phyloP scores from a whole-genome alignment of 768 basidiomycete species.

The Podaxis rugospora region DNA sequence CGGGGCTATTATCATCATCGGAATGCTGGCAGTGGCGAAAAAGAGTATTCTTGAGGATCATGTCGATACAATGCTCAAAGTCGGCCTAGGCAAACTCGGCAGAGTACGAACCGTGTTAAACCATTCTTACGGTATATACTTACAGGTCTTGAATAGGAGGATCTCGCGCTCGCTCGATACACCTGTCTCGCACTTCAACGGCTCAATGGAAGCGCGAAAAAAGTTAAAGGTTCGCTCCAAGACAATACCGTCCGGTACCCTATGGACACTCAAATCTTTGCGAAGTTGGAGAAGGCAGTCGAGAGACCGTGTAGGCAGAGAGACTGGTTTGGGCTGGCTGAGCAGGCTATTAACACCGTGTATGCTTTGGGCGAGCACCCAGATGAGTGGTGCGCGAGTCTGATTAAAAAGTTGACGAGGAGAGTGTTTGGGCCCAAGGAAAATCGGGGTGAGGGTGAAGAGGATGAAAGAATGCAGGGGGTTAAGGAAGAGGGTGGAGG shows the following conservation, averaged over 20 bases:
- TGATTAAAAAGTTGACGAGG: constrained; percentile 79
- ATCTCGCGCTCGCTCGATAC: constrained; percentile 87
- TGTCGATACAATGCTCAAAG: constrained; percentile 78
- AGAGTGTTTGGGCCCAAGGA: constrained; percentile 55
- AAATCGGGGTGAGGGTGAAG: constrained; percentile 24
- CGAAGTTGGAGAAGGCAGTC: constrained; percentile 75
- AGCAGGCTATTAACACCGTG: constrained; percentile 95
- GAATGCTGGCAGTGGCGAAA: constrained; percentile 91
- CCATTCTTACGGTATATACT: neutral
- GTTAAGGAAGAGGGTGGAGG: constrained; percentile 35
- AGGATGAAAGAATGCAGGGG: constrained; percentile 53
- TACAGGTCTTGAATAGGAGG: constrained; percentile 44
- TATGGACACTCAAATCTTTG: constrained; percentile 86
- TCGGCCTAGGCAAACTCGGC: constrained; percentile 82
- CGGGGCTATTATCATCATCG: constrained; percentile 93
- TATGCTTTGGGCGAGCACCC: constrained; percentile 94
- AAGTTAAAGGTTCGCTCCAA: constrained; percentile 90
- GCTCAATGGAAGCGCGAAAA: constrained; percentile 92
- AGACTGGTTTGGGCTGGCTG: constrained; percentile 96
- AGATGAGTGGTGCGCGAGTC: constrained; percentile 70
- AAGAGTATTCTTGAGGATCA: constrained; percentile 70
- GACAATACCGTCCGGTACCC: constrained; percentile 84
- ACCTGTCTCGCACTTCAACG: constrained; percentile 92
- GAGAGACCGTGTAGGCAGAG: constrained; percentile 76
- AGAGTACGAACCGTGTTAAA: constrained; percentile 46